Evolutionary conservation across 192 early-diverging fungal species (phyloP), one percentile per base, ranked within the genome.

Genomic region (Umbelopsis vinacea): DNA sequence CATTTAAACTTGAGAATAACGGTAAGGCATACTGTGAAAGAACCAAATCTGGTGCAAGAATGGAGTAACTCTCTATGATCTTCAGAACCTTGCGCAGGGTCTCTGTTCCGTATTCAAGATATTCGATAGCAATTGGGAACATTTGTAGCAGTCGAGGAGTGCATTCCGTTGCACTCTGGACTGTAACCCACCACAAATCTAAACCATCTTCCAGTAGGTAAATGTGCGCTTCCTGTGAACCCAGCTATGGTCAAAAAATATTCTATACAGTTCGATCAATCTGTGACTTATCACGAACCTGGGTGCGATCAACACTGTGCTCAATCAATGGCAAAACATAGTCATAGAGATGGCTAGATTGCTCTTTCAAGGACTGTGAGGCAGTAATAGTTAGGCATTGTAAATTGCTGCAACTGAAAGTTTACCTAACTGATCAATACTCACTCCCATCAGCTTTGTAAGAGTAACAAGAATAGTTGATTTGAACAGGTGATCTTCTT

Each of bases 161-260:
- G 23, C 83, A 75, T 12, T 73, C 35, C 0, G 88, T 67, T 0
- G 90, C 79, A 76, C 90, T 93, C 82, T 92, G 90, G 14, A 98
- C n/a, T 0, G 90, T 87, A 5, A 89, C 88, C 48, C 88, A 85
- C 96, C 95, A 97, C 17, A 98, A 83, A 67, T 96, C 94, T n/a
- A 97, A 82, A 3, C 89, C 93, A 70, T 98, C 96, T 71, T 97
- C 96, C 26, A 96, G 83, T 68, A 98, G 69, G 66, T 95, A 96
- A 7, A 94, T 81, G 80, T 94, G 91, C 2, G 84, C 88, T 21
- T 86, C 84, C 78, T 89, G 71, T 37, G 23, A 24, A 17, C 29
- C 24, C 26, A 33, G 37, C 2, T 14, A 35, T 29, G 11, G 7
- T 14, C 19, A 14, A 14, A 3, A n/a, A 19, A 0, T 37, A 0